These are phyloP conservation scores for Salix dunnii DNA, from an alignment of 345 rosid species.

Conservation along the genomic window DNA sequence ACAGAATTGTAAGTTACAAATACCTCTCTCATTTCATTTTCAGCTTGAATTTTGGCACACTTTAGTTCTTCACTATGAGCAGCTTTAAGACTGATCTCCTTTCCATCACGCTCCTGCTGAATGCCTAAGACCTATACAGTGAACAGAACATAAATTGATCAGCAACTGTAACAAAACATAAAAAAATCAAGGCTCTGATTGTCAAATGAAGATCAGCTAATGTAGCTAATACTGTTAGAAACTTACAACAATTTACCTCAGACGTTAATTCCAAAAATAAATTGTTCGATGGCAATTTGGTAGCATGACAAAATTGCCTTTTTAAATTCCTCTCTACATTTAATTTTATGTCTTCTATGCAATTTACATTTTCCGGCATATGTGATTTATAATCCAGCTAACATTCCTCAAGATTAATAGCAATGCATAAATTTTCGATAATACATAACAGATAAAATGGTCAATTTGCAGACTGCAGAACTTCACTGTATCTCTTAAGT, in stretches of 20 bases:
- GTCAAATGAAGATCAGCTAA: not conserved
- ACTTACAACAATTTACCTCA: not conserved
- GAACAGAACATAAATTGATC: slow-evolving; percentile 10
- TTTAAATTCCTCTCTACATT: not conserved
- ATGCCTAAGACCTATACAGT: slow-evolving; percentile 42
- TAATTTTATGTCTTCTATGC: not conserved
- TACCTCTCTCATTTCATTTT: slow-evolving; percentile 69
- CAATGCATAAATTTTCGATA: not conserved
- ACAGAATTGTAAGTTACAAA: not conserved
- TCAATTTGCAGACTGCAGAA: not conserved
- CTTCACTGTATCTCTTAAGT: not conserved
- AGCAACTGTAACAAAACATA: not conserved
- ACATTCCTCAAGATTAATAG: not conserved
- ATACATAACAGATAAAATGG: not conserved
- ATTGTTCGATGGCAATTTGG: not conserved
- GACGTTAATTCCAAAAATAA: slow-evolving; percentile 5
- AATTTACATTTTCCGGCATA: not conserved
- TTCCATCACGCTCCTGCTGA: slow-evolving; percentile 53
- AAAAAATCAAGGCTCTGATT: not conserved
- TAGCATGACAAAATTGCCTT: not conserved
- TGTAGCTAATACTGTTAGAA: not conserved
- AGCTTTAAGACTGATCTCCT: slow-evolving; percentile 59
- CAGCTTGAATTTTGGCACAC: slow-evolving; percentile 61
- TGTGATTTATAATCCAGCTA: too few relatives aligned
- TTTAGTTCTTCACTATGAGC: slow-evolving; percentile 60